phyloP scores from a whole-genome alignment of 805 yeast genomes.

The Ogataea pini region DNA sequence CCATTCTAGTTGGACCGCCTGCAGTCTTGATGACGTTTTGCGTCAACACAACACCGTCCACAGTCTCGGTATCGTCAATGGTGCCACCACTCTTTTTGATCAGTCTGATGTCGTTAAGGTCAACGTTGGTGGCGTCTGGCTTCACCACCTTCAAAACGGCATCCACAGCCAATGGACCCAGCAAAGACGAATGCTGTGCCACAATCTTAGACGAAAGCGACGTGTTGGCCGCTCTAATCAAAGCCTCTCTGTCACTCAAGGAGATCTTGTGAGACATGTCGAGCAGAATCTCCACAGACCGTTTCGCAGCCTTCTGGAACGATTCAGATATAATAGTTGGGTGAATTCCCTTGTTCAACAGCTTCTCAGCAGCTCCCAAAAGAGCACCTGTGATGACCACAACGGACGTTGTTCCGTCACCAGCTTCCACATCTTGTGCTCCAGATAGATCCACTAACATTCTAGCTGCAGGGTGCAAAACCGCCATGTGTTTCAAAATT shows the following conservation, averaged over 20 bases:
- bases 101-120: constrained; percentile 82
- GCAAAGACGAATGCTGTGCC: constrained; percentile 79
- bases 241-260: constrained; percentile 76
- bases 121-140: constrained; percentile 62
- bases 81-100: constrained; percentile 97
- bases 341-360: constrained; percentile 88
- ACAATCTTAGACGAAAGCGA: constrained; percentile 94
- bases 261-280: constrained; percentile 84
- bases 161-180: constrained; percentile 94
- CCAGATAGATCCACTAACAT: constrained; percentile 95
- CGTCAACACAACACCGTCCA: constrained; percentile 91
- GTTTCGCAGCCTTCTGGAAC: constrained; percentile 82
- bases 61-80: constrained; percentile 91
- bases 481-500: constrained; percentile 95
- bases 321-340: constrained; percentile 94
- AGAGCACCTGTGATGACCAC: constrained; percentile 94
- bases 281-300: constrained; percentile 77
- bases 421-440: constrained; percentile 99
- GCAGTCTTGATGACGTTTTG: constrained; percentile 88
- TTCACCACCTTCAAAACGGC: constrained; percentile 73
- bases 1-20: constrained; percentile 93
- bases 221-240: constrained; percentile 90
- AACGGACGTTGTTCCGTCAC: constrained; percentile 98
- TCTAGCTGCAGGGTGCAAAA: constrained; percentile 96
- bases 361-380: constrained; percentile 90